phyloP scores from a whole-genome alignment of 257 asterid species.

The Solanum appendiculatum region DNA sequence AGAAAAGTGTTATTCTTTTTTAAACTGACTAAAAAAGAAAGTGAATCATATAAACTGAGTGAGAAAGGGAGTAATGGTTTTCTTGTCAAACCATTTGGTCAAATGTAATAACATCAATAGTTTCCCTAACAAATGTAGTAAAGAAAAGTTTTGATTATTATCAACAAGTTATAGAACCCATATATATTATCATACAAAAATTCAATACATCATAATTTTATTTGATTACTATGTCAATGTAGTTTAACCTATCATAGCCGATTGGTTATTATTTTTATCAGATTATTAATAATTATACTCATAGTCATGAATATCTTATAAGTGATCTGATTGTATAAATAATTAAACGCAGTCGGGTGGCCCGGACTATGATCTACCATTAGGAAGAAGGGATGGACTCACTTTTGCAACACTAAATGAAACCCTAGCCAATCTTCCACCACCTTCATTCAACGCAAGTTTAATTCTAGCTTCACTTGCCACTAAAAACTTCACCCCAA shows the following conservation, averaged over 20 bases:
- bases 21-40: no score
- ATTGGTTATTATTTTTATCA: not conserved
- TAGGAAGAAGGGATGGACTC: conserved; percentile 58
- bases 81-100: not conserved
- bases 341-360: conserved; percentile 43
- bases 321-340: not conserved
- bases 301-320: no score
- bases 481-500: conserved; percentile 31
- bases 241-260: not conserved
- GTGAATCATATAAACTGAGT: no score
- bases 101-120: no score
- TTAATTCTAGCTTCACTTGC: conserved; percentile 32
- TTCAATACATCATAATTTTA: not conserved
- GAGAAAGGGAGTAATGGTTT: not conserved
- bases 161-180: not conserved
- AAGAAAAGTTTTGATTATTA: not conserved
- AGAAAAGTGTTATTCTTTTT: no score
- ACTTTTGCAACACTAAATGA: conserved; percentile 26
- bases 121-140: no score
- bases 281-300: not conserved
- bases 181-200: no score
- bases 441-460: conserved; percentile 46
- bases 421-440: conserved; percentile 51
- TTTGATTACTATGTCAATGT: not conserved
- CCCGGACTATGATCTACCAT: conserved; percentile 43